Base-by-base conservation (phyloP, 2,329 filamentous ascomycete species). In the Cyphellophora europaea region DNA sequence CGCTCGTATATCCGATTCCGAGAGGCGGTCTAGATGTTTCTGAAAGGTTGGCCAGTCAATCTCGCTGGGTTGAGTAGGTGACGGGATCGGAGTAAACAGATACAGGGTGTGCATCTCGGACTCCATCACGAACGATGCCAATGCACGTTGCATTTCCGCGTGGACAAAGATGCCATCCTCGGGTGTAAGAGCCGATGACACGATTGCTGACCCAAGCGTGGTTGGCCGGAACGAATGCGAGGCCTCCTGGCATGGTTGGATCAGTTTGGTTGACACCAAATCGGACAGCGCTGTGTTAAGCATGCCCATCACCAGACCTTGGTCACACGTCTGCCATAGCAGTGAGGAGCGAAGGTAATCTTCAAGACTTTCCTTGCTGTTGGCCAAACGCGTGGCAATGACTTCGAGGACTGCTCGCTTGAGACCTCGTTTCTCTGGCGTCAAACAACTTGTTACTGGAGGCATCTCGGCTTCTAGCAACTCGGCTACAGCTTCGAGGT, bases 21-120 rank as follows among this genome's bases (percentile, higher is more conserved):
- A 79, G 3, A 87, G 66, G 2, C 55, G 50, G 41, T 85, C 79
- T 56, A 87, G 70, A 53, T 83, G 77, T 42, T 80, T 73, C 32
- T 79, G 73, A 47, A 84, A 86, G 1, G 77, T 70, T 34, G 72
- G 71, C 82, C 82, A 87, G 48, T 85, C 79, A 37, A 87, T 69
- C 6, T 65, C 60, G 3, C 67, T 58, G 2, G 60, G 62, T 16
- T 65, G 61, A 12, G 47, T 50, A 23, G 49, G 50, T 14, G 56
- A 53, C 39, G 83, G 76, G 2, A 87, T 69, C 0, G 82, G 82
- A 0, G 82, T 86, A 44, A 87, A 86, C 23, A 75, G 77, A 52
- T 87, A 88, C 30, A 86, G 69, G 10, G 84, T 71, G 49, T 87
- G 82, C 76, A 88, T 79, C 43, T 88, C 82, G 3, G 80, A 78